Base-by-base conservation (phyloP, 2,329 filamentous ascomycete genomes). In the Ophiostoma populinum region DNA sequence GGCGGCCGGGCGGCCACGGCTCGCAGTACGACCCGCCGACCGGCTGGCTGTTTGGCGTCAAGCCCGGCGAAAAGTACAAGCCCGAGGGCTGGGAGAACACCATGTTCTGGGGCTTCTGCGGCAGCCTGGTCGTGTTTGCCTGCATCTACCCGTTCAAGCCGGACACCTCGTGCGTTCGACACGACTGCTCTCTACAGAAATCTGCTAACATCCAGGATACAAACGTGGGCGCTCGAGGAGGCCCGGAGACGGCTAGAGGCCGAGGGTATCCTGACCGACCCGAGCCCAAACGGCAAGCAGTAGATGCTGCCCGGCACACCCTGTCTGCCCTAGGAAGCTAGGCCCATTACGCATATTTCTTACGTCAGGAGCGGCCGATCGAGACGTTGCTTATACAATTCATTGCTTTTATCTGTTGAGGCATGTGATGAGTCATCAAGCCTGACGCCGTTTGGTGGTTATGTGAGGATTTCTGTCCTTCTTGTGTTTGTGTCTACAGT, bases 171-270 rank as follows among this genome's bases (percentile, higher is more conserved):
- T 98, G 68, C 63, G 86, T 83, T 41, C 34, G 28, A 31, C 4
- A 8, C 7, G 12, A 17, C 17, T 12, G 4, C 5, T 15, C 1
- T n/a, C n/a, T n/a, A n/a, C n/a, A n/a, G 30, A 17, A 19, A 22
- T 10, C 44, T 16, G 13, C 19, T 35, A 13, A 27, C 34, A 13
- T 39, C 41, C 49, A 98, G 90, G 57, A 94, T 98, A 73, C 90
- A 95, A 66, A 95, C 87, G 37, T 98, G 90, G 90, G 90, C 90
- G 43, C 74, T 98, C 28, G 90, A 98, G 62, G 90, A 98, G 64
- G 90, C 90, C 35, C 73, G 90, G 53, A 73, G 90, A 63, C 72
- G 90, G 63, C 75, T 98, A 69, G 90, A 98, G 64, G 80, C 75
- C 41, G 90, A 98, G 65, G 90, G 90, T 40, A 86, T 95, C 53